Evolutionary conservation across 257 asterid genomes (phyloP), one percentile per base, ranked within the genome.

Genomic region (Catharanthus roseus): DNA sequence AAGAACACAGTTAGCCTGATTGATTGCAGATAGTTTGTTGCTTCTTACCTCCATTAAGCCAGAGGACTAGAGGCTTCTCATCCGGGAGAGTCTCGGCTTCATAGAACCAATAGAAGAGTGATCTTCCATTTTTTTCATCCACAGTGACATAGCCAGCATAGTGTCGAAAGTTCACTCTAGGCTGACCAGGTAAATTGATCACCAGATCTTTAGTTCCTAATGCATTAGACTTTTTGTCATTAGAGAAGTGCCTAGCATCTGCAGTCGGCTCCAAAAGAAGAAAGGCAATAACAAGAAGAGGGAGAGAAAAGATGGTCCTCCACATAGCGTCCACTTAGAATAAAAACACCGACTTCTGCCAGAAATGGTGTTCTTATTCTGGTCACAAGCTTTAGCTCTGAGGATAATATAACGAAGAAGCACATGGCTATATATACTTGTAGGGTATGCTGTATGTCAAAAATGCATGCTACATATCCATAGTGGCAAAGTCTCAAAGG

Each of bases 21-120:
- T 65, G 69, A 61, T 31, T n/a, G 81, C 69, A 70, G 67, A 65
- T 63, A 61, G 66, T 69, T 6, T 38, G 11, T 53, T 67, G 34
- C 23, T 23, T 75, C 80, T 78, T 84, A 92, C 98, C 98, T 89
- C 98, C 97, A 71, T 90, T 93, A 33, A 93, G 89, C 98, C 98
- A 93, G 31, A 93, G 91, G 9, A 93, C 91, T 76, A 93, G 69
- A 83, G 98, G 97, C 80, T 90, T 93, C 60, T 86, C 71, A 33
- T 75, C 78, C 51, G 97, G 79, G 3, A 68, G 81, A 57, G 72
- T 71, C 19, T 80, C 68, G 74, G 92, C 90, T 83, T 93, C 96
- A 45, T 85, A 89, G 77, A 93, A 90, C 98, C 98, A 93, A 80
- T 91, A 91, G 73, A 91, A 91, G 29, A 91, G 92, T 51, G 92